Evolutionary conservation across 345 rosid genomes (phyloP), one percentile per base, ranked within the genome.

Genomic region (Populus nigra): DNA sequence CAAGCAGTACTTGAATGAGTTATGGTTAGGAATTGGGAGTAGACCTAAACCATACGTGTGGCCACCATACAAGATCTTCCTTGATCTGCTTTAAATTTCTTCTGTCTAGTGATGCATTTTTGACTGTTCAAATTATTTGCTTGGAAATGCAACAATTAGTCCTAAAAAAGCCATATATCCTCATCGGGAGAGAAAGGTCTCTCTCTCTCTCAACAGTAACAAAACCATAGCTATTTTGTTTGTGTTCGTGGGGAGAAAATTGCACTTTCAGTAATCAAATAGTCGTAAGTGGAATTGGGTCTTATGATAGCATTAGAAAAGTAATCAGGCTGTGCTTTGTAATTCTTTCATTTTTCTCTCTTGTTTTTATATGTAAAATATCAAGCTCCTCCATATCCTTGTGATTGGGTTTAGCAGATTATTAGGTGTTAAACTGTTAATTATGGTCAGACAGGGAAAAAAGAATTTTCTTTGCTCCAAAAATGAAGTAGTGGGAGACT

Each of bases 401-500:
- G 47, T 10, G 47, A 43, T 43, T 0, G 47, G 47, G 4, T 43
- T 11, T 43, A 43, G 47, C 11, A 11, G 47, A 43, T 43, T 43
- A 27, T 8, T 13, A 9, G 16, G 16, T 23, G 33, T 6, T n/a
- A n/a, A n/a, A n/a, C n/a, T n/a, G n/a, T n/a, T 23, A 23, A 25
- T n/a, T 1, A 16, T 65, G 31, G 16, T 0, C 5, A 7, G 68
- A n/a, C 33, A 66, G 1, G 9, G 5, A 39, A 68, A 69, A n/a
- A 12, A 8, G 11, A 6, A n/a, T 5, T 47, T 71, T 45, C 62
- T 45, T 25, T 25, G 12, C 7, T 1, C 25, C 71, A 68, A 36
- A 68, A 68, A 36, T 22, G 8, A 39, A 47, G 53, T 68, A 35
- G 77, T 62, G 84, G 77, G 49, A 36, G 65, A 69, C 15, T 68